phyloP scores from a whole-genome alignment of 495 filamentous ascomycete species.

The Copromyces sp. region DNA sequence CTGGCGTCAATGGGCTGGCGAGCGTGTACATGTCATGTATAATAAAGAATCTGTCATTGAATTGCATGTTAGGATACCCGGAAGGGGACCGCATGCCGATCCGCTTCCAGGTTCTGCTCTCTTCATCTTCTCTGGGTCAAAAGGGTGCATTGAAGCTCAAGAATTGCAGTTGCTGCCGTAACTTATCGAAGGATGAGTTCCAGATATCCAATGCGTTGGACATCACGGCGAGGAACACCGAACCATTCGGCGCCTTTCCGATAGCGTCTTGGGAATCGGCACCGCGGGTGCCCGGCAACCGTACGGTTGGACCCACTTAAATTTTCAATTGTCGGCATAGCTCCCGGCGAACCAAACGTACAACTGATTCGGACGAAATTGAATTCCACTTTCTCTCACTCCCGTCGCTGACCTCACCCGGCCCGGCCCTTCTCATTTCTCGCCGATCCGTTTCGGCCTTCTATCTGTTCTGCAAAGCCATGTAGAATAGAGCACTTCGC shows the following conservation, averaged over 20 bases:
- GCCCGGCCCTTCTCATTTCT: background rate
- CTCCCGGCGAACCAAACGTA: background rate
- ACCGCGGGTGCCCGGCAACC: background rate
- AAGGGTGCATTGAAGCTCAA: background rate
- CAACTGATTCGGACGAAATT: background rate
- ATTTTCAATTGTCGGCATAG: background rate
- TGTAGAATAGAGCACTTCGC: slow-evolving; percentile 6
- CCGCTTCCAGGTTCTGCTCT: background rate
- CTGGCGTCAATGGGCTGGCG: background rate
- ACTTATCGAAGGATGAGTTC: background rate
- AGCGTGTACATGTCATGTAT: slow-evolving; percentile 16
- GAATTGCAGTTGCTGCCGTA: background rate
- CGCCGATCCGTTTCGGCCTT: background rate
- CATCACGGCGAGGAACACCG: background rate
- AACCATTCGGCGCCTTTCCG: background rate
- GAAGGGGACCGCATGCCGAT: background rate
- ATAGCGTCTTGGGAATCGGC: background rate
- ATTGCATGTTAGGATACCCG: slow-evolving; percentile 1
- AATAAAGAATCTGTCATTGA: slow-evolving; percentile 5
- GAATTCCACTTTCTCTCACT: background rate
- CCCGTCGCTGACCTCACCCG: background rate
- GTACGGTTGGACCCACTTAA: background rate
- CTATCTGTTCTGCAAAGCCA: slow-evolving; percentile 2
- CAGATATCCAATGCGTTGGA: background rate
- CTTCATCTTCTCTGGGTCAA: background rate